phyloP scores from a whole-genome alignment of 352 stramenopile species.

The Pythium aquatile region DNA sequence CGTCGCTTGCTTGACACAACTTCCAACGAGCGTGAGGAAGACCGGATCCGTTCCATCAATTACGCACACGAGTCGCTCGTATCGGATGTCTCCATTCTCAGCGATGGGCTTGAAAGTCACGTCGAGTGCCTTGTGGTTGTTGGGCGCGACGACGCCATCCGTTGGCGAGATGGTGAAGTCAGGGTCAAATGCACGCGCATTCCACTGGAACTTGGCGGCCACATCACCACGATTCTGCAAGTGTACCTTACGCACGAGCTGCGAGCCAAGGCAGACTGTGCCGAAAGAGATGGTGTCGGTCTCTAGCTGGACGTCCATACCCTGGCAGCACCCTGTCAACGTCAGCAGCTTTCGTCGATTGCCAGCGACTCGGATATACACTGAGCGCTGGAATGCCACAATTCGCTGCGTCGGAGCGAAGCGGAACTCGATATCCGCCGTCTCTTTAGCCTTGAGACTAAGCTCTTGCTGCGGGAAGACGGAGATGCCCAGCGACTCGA shows the following conservation, averaged over 20 bases:
- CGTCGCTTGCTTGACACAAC: constrained; percentile 84
- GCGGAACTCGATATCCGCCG: constrained; percentile 63
- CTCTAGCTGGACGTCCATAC: constrained; percentile 90
- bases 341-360: constrained; percentile 73
- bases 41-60: constrained; percentile 64
- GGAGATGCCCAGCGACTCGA: constrained; percentile 51
- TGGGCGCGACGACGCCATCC: constrained; percentile 81
- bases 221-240: constrained; percentile 92
- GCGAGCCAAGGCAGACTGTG: constrained; percentile 84
- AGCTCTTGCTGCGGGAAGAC: constrained; percentile 69
- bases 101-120: constrained; percentile 84
- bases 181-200: constrained; percentile 58
- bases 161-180: constrained; percentile 83
- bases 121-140: constrained; percentile 87
- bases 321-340: constrained; percentile 83
- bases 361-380: constrained; percentile 64
- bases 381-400: constrained; percentile 58
- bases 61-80: constrained; percentile 70
- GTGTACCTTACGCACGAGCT: constrained; percentile 77
- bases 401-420: constrained; percentile 74
- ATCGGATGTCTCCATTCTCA: constrained; percentile 87
- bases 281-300: constrained; percentile 90
- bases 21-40: constrained; percentile 72
- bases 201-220: constrained; percentile 88
- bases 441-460: constrained; percentile 75